Evolutionary conservation across 441 rosid genomes (phyloP), one percentile per base, ranked within the genome.

Genomic region (Bruguiera hainesii): DNA sequence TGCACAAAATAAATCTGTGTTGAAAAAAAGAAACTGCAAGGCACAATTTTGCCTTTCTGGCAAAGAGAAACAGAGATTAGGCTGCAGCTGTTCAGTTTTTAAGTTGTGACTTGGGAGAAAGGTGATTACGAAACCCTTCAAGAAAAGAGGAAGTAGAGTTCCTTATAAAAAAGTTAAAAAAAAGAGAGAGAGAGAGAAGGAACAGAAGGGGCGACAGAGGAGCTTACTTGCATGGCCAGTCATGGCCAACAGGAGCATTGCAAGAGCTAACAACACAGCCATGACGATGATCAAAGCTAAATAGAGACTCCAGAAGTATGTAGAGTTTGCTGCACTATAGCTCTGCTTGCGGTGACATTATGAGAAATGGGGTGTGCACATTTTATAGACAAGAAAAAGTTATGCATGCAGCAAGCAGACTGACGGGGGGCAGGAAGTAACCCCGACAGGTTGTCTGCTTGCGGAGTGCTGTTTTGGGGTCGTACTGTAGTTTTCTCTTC

Each of bases 171-270:
- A 29, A 49, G 21, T 19, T 59, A 25, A 42, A 3, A 62, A 19
- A 1, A 42, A 59, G 13, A 48, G 18, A 6, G 3, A 9, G 6
- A 7, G 5, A 0, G 6, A 5, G 25, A 23, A 29, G 13, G 18
- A 16, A 59, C 29, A 66, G 37, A 15, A 69, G 8, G 11, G 29
- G 5, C n/a, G 1, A 39, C 19, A 29, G 5, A 8, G 62, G 48
- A 65, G 63, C 89, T 85, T 81, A 93, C 98, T 81, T 63, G 98
- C 92, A 68, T 67, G 83, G 33, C 83, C 89, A 71, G 89, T 71
- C 82, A 87, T 69, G 86, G 87, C 74, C 60, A 87, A 60, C 60
- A 90, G 33, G 65, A 93, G 87, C 76, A 79, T 75, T 52, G 84
- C 75, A 56, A 86, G 56, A 56, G 80, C 61, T 69, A 90, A 25